Conservation (phyloP, 2,329 filamentous ascomycete species). For the Aspergillus novoparasiticus region DNA sequence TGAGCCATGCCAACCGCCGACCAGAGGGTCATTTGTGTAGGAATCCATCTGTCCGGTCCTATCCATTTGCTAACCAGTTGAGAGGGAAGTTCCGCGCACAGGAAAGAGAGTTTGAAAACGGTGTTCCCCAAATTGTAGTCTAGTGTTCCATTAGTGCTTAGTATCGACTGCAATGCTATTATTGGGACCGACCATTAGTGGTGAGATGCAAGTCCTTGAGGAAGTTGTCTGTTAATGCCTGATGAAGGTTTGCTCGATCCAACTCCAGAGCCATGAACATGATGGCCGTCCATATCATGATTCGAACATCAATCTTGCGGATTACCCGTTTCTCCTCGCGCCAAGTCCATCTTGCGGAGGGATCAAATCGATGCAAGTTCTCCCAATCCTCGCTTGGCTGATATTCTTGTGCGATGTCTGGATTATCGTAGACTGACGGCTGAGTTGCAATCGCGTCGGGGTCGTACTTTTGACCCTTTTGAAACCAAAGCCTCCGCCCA, state of each 20-base stretch:
- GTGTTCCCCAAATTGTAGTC: slow-evolving; percentile 57
- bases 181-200: slow-evolving; percentile 16
- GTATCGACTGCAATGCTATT: fast-evolving
- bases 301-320: slow-evolving; percentile 14
- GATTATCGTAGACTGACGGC: slow-evolving; percentile 50
- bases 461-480: slow-evolving; percentile 22
- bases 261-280: slow-evolving; percentile 49
- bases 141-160: slow-evolving; percentile 22
- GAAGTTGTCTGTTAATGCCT: slow-evolving; percentile 58
- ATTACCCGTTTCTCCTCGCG: slow-evolving; percentile 10
- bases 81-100: slow-evolving; percentile 58
- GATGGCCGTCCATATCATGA: slow-evolving; percentile 15
- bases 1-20: neutral
- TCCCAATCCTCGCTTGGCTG: slow-evolving; percentile 34
- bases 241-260: slow-evolving; percentile 60
- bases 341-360: slow-evolving; percentile 15
- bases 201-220: slow-evolving; percentile 32
- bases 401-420: slow-evolving; percentile 39
- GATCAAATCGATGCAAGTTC: slow-evolving; percentile 18
- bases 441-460: slow-evolving; percentile 37
- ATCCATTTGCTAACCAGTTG: slow-evolving; percentile 59
- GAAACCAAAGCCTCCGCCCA: slow-evolving; percentile 34
- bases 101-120: slow-evolving; percentile 57
- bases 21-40: neutral
- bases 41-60: neutral